Percentiles rank a stretch among this genome's conserved stretches.
Conservation (phyloP, 768 basidiomycete species). For the Trametopsis cervina region DNA sequence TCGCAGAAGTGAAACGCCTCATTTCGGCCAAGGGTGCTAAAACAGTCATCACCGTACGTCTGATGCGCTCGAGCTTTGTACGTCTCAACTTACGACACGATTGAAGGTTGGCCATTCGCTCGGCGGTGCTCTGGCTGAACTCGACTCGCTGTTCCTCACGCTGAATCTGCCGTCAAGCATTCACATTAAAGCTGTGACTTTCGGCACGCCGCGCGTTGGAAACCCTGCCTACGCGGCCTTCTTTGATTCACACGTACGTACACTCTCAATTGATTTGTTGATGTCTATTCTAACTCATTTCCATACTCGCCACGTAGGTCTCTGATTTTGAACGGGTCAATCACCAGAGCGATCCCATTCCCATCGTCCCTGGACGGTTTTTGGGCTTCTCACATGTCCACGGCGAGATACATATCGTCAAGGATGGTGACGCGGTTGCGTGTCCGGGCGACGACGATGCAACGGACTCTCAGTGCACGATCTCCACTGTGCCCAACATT, state of each 20-base stretch:
- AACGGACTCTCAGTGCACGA: slow-evolving; percentile 45
- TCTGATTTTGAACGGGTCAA: slow-evolving; percentile 24
- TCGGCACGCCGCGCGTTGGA: slow-evolving; percentile 45
- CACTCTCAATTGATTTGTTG: no score
- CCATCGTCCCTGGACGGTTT: slow-evolving; percentile 47
- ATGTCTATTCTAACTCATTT: no score
- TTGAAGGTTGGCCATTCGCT: slow-evolving; percentile 26
- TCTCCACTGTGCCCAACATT: slow-evolving; percentile 47
- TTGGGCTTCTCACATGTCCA: slow-evolving; percentile 45
- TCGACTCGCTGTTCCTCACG: slow-evolving; percentile 24
- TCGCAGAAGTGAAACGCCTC: slow-evolving; percentile 35
- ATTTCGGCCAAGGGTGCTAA: slow-evolving; percentile 31
- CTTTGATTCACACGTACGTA: slow-evolving; percentile 36
- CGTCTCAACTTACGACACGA: not conserved
- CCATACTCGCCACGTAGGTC: slow-evolving; percentile 10
- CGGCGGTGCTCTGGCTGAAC: slow-evolving; percentile 22
- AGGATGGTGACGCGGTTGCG: slow-evolving; percentile 29
- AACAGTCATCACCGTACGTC: slow-evolving; percentile 33
- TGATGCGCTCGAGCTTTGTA: no score
- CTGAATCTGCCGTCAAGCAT: slow-evolving; percentile 22
- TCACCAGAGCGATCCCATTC: slow-evolving; percentile 38
- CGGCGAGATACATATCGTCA: slow-evolving; percentile 48
- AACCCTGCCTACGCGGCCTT: slow-evolving; percentile 39
- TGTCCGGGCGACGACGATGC: slow-evolving; percentile 51
- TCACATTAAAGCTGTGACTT: slow-evolving; percentile 37